Evolutionary conservation across 768 basidiomycete species (phyloP), one percentile per base, ranked within the genome.

Genomic region (Suillus tomentosus): DNA sequence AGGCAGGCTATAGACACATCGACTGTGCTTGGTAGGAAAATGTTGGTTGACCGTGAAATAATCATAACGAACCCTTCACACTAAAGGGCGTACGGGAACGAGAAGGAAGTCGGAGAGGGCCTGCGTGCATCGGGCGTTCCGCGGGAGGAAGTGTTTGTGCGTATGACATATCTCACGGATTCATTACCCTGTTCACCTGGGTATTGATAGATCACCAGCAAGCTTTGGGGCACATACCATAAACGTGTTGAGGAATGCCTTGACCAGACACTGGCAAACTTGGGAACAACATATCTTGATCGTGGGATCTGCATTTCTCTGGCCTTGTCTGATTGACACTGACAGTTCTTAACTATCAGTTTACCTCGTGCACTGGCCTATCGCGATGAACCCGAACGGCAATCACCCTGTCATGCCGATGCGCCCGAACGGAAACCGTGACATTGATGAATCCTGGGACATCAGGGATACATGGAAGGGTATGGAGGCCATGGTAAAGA

Each of bases 281-380:
- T 96, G 39, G 92, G 89, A n/a, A 85, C 84, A 39, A 88, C 93
- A 78, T 95, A 95, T 76, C 83, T 96, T 31, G 94, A 96, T 65
- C 79, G 90, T 88, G 70, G 74, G 83, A 79, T 66, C 22, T 31
- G n/a, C 27, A 54, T 40, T 70, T 65, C 13, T 17, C 45, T 36
- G 39, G 8, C 27, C 37, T 17, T 11, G 39, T 40, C 40, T 57
- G 56, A 40, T 22, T 40, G 24, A 27, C 1, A 3, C 39, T 39
- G 15, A 39, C 22, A n/a, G n/a, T 24, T 37, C 5, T 62, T 48
- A 11, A 69, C 24, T 47, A 7, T 19, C 59, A 80, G 83, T 91
- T 62, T 90, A 88, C 70, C 82, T 92, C 34, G 73, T 93, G 24
- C 91, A 93, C 73, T 94, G 92, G 92, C 94, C 93, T 1, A 77